These are phyloP conservation scores for Moniliella sp. DNA, from an alignment of 1,284 basidiomycete genomes.

Conservation along the genomic window DNA sequence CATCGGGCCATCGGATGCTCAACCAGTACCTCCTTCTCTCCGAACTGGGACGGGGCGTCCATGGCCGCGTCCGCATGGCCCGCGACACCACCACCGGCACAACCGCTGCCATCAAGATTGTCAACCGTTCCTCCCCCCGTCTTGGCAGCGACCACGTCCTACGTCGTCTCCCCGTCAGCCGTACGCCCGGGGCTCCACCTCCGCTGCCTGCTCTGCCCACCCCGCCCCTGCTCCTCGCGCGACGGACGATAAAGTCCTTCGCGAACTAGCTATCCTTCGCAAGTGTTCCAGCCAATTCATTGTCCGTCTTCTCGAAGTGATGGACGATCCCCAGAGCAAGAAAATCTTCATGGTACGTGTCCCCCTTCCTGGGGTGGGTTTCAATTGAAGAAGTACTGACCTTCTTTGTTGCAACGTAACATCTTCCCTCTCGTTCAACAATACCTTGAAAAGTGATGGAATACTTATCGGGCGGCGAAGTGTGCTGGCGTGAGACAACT, in stretches of 20 bases:
- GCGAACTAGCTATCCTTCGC: constrained; percentile 88
- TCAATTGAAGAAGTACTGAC: constrained; percentile 52
- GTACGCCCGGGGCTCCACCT: neutral
- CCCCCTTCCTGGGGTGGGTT: constrained; percentile 86
- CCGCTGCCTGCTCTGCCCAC: neutral
- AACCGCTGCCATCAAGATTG: constrained; percentile 29
- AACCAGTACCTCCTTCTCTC: constrained; percentile 33
- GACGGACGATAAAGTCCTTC: constrained; percentile 26
- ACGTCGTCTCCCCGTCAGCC: too few species aligned
- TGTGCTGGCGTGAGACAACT: too few species aligned
- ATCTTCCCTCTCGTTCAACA: too few species aligned
- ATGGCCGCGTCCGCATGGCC: constrained; percentile 27
- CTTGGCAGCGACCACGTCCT: too few species aligned
- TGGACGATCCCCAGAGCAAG: constrained; percentile 70
- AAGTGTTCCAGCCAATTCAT: constrained; percentile 68
- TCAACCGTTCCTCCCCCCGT: too few species aligned
- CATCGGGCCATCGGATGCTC: constrained; percentile 26
- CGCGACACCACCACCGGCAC: constrained; percentile 23
- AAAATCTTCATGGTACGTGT: constrained; percentile 95
- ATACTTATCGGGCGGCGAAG: too few species aligned
- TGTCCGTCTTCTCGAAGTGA: constrained; percentile 75
- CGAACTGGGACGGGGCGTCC: constrained; percentile 27
- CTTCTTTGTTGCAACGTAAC: too few species aligned
- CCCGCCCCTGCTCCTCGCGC: constrained; percentile 13
- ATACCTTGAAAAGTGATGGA: too few species aligned